phyloP scores from a whole-genome alignment of 2,329 filamentous ascomycete species.

The Magnaporthiopsis rhizophila region DNA sequence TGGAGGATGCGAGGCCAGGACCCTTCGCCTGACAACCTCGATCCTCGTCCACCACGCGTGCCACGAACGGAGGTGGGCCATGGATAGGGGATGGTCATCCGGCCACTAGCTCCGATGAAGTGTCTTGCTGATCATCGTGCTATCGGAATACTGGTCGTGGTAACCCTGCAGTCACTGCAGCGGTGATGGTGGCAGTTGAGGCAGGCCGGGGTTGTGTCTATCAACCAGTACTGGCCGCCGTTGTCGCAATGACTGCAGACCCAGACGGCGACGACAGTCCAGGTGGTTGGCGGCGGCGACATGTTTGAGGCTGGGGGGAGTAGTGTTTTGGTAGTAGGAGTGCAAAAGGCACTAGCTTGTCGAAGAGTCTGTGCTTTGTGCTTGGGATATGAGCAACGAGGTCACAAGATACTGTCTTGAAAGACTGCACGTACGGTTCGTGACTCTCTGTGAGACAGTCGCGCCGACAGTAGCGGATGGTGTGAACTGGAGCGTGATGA shows the following conservation, averaged over 20 bases:
- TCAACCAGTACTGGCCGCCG: conserved; percentile 2
- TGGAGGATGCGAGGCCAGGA: neutral
- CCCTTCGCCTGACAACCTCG: neutral
- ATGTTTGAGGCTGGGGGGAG: neutral
- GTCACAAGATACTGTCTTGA: neutral
- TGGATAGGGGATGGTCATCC: neutral
- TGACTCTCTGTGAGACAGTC: neutral
- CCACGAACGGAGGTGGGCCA: neutral
- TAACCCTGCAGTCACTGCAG: neutral
- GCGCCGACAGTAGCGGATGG: neutral
- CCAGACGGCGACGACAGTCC: neutral
- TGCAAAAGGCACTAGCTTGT: neutral
- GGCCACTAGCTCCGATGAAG: neutral
- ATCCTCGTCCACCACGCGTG: neutral
- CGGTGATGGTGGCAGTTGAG: conserved; percentile 3
- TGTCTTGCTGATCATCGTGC: neutral
- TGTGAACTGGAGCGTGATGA: neutral
- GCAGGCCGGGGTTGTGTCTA: neutral
- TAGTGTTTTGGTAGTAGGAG: neutral
- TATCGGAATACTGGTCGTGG: neutral
- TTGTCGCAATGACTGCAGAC: neutral
- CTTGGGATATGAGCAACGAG: neutral
- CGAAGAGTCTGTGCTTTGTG: neutral
- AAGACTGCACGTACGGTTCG: too few species aligned
- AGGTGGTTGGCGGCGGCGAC: neutral